Percentiles rank a stretch among this genome's conserved stretches.
Conservation (phyloP, 306 rosid genomes). For the Cicer yamashitae region DNA sequence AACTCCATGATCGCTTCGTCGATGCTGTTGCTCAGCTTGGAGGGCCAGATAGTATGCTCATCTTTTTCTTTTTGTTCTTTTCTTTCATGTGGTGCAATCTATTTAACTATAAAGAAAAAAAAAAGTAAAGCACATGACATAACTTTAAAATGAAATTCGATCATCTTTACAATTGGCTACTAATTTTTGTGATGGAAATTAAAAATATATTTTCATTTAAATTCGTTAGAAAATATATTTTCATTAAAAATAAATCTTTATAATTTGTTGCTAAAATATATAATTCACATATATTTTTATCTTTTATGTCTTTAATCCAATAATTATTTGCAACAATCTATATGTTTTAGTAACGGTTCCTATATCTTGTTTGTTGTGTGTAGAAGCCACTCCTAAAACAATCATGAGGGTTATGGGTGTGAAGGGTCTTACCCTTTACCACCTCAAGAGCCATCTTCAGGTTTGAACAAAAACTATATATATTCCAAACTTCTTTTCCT, state of each 20-base stretch:
- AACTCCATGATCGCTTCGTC: conserved; percentile 96
- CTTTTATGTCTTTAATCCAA: no score
- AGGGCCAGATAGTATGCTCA: conserved; percentile 85
- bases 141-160: no score
- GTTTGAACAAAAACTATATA: conserved; percentile 53
- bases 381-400: conserved; percentile 98
- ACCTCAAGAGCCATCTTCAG: conserved; percentile 99
- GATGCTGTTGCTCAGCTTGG: conserved; percentile 99
- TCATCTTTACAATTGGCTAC: no score
- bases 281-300: no score
- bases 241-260: no score
- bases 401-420: conserved; percentile 99
- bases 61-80: conserved; percentile 11
- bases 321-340: not conserved
- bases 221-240: no score
- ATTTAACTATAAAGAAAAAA: not conserved
- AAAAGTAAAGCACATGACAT: no score
- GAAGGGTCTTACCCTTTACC: conserved; percentile 99
- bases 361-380: conserved; percentile 4
- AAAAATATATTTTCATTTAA: no score
- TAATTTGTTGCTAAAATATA: no score
- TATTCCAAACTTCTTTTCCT: conserved; percentile 34
- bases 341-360: not conserved
- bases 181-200: no score
- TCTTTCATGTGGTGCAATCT: not conserved